Evolutionary conservation across 805 yeast species (phyloP).

Genomic region (Candida chilensis): DNA sequence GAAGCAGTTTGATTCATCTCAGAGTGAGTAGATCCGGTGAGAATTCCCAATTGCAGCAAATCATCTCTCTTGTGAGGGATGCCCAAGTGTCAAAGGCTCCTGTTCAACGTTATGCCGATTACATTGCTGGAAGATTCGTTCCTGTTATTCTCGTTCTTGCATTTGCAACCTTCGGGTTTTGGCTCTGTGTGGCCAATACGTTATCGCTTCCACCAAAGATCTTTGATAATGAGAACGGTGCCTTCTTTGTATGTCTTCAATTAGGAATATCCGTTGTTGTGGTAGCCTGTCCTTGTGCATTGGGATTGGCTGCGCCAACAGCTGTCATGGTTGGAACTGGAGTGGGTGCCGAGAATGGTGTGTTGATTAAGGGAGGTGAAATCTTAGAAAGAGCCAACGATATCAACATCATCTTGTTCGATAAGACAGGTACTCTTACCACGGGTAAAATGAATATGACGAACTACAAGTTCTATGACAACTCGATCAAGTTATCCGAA

Average conservation of each 20-base stretch:
- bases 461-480: constrained; percentile 9
- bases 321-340: constrained; percentile 99
- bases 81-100: constrained; percentile 90
- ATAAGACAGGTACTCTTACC: constrained; percentile 94
- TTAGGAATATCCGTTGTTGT: constrained; percentile 88
- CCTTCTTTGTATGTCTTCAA: constrained; percentile 59
- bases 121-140: constrained; percentile 77
- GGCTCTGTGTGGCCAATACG: constrained; percentile 10
- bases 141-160: constrained; percentile 63
- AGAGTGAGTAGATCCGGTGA: constrained; percentile 67
- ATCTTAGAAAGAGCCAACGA: constrained; percentile 66
- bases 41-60: constrained; percentile 79
- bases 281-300: constrained; percentile 98
- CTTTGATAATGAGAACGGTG: constrained; percentile 42
- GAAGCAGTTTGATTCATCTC: constrained; percentile 62
- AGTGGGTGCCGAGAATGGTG: constrained; percentile 84
- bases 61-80: constrained; percentile 76
- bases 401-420: constrained; percentile 67
- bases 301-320: constrained; percentile 96
- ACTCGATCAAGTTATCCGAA: constrained; percentile 1
- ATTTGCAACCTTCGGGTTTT: constrained; percentile 44
- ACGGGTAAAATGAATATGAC: constrained; percentile 61
- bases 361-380: constrained; percentile 89
- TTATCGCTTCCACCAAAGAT: constrained; percentile 34
- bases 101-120: constrained; percentile 83